Evolutionary conservation across 176 grass and related monocot genomes (phyloP).

Genomic region (Panicum miliaceum): DNA sequence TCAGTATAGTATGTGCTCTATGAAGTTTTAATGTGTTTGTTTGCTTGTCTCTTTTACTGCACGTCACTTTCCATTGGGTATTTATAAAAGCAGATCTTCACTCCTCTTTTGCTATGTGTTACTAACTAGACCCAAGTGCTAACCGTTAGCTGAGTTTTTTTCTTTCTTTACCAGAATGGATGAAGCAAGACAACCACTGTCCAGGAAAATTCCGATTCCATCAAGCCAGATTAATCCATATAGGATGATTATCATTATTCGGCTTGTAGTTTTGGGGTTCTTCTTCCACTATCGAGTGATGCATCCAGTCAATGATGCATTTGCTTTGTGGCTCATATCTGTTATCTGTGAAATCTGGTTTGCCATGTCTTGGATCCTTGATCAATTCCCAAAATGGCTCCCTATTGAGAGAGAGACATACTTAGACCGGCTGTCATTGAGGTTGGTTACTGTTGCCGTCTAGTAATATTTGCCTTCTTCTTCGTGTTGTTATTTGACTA

Average conservation of each 20-base stretch:
- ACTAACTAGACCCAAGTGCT: conserved; percentile 1
- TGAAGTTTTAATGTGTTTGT: background rate
- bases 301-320: conserved; percentile 79
- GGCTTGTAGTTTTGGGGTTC: conserved; percentile 91
- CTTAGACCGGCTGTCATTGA: conserved; percentile 79
- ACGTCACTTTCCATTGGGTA: background rate
- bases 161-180: conserved; percentile 71
- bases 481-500: background rate
- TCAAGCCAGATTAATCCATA: conserved; percentile 93
- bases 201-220: conserved; percentile 79
- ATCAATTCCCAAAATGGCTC: conserved; percentile 97
- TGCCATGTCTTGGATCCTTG: conserved; percentile 95
- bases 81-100: background rate
- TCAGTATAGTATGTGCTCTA: background rate
- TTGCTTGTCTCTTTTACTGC: conserved; percentile 1
- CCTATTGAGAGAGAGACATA: conserved; percentile 95
- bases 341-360: conserved; percentile 99
- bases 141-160: background rate
- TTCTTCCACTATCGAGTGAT: conserved; percentile 96
- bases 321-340: conserved; percentile 92
- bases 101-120: background rate
- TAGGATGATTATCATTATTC: conserved; percentile 94
- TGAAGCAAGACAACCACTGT: conserved; percentile 91
- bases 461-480: conserved; percentile 27
- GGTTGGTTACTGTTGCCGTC: conserved; percentile 48